These are phyloP conservation scores for Lachnellula cervina DNA, from an alignment of 2,329 filamentous ascomycete genomes.

Conservation along the genomic window DNA sequence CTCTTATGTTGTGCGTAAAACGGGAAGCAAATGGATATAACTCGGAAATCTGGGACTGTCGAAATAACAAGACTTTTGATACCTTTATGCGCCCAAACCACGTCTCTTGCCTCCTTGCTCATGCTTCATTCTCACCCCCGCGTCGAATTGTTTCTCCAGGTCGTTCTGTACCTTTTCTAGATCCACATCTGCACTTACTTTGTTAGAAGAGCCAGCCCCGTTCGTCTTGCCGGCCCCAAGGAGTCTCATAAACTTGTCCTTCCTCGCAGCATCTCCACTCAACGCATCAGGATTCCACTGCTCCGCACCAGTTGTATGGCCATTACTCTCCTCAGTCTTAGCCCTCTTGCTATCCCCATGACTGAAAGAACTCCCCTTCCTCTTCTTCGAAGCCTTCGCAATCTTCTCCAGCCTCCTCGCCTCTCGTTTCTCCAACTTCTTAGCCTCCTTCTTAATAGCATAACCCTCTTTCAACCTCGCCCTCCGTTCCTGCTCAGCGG, in stretches of 20 bases:
- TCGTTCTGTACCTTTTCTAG: constrained; percentile 31
- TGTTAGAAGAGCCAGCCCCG: constrained; percentile 2
- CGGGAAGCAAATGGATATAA: constrained; percentile 7
- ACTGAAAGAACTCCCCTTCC: constrained; percentile 4
- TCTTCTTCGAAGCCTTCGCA: constrained; percentile 6
- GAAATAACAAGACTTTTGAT: not conserved
- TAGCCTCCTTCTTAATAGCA: not conserved
- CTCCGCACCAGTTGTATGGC: not conserved
- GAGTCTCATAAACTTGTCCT: constrained; percentile 29
- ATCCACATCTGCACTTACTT: constrained; percentile 6
- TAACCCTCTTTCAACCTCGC: not conserved
- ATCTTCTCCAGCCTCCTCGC: not conserved
- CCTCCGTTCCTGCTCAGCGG: not conserved
- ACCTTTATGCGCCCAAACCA: constrained; percentile 32
- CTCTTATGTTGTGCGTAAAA: not conserved
- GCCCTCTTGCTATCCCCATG: constrained; percentile 7
- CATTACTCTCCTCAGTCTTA: not conserved
- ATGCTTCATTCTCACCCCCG: constrained; percentile 35
- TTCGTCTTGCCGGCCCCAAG: constrained; percentile 19
- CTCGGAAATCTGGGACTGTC: not conserved
- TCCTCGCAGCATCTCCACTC: constrained; percentile 23
- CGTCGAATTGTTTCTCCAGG: constrained; percentile 34
- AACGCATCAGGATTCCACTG: constrained; percentile 24
- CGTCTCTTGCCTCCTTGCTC: constrained; percentile 32
- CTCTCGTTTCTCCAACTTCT: not conserved